These are phyloP conservation scores for Chaetomium fimeti DNA, from an alignment of 495 filamentous ascomycete genomes.

Conservation along the genomic window DNA sequence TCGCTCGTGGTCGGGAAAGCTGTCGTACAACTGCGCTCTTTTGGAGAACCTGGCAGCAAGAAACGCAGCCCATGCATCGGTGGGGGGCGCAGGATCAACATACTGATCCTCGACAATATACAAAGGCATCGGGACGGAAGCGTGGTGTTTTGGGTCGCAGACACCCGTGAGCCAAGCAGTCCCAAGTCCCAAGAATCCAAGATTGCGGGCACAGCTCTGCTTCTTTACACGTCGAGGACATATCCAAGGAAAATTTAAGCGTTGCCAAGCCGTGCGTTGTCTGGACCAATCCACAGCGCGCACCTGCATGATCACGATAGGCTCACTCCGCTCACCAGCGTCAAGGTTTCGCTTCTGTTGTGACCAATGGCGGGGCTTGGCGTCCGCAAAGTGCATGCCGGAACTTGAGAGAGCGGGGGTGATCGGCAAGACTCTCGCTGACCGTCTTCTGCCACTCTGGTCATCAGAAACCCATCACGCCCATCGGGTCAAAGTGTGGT, in stretches of 20 bases:
- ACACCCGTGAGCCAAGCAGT: background rate
- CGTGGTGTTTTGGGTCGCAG: background rate
- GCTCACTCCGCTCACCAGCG: background rate
- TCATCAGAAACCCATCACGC: too few species aligned
- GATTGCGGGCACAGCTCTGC: background rate
- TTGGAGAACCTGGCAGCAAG: conserved; percentile 28
- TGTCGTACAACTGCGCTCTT: conserved; percentile 25
- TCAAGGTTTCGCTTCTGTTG: too few species aligned
- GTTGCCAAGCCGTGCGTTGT: background rate
- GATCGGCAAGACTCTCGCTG: too few species aligned
- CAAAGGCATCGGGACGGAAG: conserved; percentile 16
- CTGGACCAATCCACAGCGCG: background rate
- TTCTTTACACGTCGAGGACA: background rate
- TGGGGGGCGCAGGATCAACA: conserved; percentile 23
- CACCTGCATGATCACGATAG: background rate
- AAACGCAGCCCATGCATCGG: conserved; percentile 31
- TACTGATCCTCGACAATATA: conserved; percentile 29
- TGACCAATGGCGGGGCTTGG: too few species aligned
- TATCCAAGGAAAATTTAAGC: background rate
- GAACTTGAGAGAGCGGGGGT: too few species aligned
- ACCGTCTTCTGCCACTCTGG: too few species aligned
- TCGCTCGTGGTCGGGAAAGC: conserved; percentile 26
- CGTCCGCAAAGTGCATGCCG: too few species aligned
- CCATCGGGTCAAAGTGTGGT: too few species aligned
- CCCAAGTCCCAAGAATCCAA: background rate